Evolutionary conservation across 345 rosid genomes (phyloP), one percentile per base, ranked within the genome.

Genomic region (Boechera stricta): DNA sequence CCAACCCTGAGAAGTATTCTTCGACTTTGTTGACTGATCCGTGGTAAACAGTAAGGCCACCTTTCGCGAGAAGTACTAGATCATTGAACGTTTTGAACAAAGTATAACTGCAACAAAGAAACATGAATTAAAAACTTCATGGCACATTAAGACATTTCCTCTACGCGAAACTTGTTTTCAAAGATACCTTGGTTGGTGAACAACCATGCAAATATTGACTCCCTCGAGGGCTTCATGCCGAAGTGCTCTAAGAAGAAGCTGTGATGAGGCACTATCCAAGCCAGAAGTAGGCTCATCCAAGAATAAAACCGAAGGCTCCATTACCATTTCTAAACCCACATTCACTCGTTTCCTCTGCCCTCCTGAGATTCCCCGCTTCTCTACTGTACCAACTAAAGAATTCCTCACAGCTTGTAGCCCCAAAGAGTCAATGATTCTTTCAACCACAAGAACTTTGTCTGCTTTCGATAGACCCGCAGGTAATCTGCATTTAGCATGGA

Each of bases 261-360:
- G 93, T 63, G 99, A 95, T 38, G 99, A 95, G 32, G 99, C 96
- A 81, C 99, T 95, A 72, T 95, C 99, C 74, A 95, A 87, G 65
- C 99, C 99, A 13, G 99, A 95, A 38, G 99, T 95, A 7, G 99
- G 99, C 67, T 95, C 99, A 67, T 95, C 98, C 78, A 95, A 84
- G 72, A 95, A 87, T 81, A 95, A 75, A 77, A 95, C 86, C 6
- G 99, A 95, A 80, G 99, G 98, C 77, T 95, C 98, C 89, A 95
- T 95, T 36, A 92, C 96, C 98, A 92, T 91, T 82, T 92, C 99
- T 68, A 92, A 69, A 72, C 99, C 98, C 28, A 95, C 99, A 73
- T 95, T 95, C 55, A 92, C 98, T 79, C 97, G 84, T 81, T 92
- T 95, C 78, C 93, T 91, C 76, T 95, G 99, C 66, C 99, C 97